Evolutionary conservation across 2,329 filamentous ascomycete species (phyloP), one percentile per base, ranked within the genome.

Genomic region (Pyrenochaeta sp.): DNA sequence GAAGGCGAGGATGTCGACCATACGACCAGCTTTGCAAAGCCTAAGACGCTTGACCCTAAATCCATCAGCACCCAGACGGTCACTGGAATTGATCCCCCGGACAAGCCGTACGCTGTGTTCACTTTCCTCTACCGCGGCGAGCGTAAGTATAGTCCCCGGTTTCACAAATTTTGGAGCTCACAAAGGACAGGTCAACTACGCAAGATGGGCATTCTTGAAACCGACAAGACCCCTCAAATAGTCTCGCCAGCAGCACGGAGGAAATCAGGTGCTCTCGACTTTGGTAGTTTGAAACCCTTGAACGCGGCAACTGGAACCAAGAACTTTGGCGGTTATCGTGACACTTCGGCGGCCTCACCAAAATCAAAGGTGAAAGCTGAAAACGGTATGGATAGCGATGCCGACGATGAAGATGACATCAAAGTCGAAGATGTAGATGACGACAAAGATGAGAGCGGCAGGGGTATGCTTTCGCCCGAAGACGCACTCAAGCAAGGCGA

Each of bases 51-150:
- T 39, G 95, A 97, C 74, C 93, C 93, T 0, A 96, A 96, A 75
- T 91, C 90, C 2, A 99, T 99, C 67, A 97, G 92, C 67, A 99
- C 94, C 3, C 94, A 99, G 74, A 99, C 94, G 0, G 94, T 99
- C n/a, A 97, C 94, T 7, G 94, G 93, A 13, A 96, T 97, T 51
- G 94, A 99, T 70, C 90, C 91, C 0, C 91, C 92, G 14, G 93
- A 97, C 52, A 94, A 93, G 73, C 94, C 95, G 3, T 99, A 96
- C 74, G 94, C 94, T 3, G 87, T 89, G 7, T 99, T 99, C 71
- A 97, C 95, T 19, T 99, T 99, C 72, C 90, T 97, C 74, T 99
- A 99, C 71, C 85, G 94, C 49, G 94, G 94, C 69, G 89, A 96
- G 69, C 88, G 93, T 95, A 79, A 78, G 90, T 84, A 20, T 10